A percentile compares a stretch with the other conserved stretches of the same genome.
These are phyloP conservation scores for Pseudocercospora fijiensis DNA, from an alignment of 2,329 filamentous ascomycete species.

Conservation along the genomic window DNA sequence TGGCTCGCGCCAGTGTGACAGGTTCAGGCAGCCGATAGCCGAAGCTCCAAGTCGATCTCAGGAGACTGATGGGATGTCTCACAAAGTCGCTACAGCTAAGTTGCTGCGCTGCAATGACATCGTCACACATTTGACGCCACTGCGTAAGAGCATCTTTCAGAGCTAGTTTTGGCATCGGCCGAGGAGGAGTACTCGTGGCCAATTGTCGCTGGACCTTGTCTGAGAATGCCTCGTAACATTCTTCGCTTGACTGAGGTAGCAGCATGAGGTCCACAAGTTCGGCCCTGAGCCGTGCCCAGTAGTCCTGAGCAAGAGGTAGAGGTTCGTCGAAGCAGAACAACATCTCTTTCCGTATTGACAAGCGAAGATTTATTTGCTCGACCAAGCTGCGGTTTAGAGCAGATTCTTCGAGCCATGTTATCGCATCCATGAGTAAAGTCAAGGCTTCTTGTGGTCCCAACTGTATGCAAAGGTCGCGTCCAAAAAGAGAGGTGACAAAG, in stretches of 20 bases:
- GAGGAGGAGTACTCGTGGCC: constrained; percentile 88
- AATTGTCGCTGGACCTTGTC: constrained; percentile 86
- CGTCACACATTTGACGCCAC: constrained; percentile 68
- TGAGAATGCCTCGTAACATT: constrained; percentile 68
- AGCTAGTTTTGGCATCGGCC: constrained; percentile 77
- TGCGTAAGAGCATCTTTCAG: constrained; percentile 70
- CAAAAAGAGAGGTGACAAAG: constrained; percentile 89
- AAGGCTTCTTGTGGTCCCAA: constrained; percentile 60
- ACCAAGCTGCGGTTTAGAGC: background rate
- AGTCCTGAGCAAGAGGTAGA: background rate
- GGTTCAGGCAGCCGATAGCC: constrained; percentile 69
- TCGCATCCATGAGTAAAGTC: constrained; percentile 55
- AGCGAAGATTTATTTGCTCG: background rate
- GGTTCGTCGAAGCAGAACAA: constrained; percentile 4
- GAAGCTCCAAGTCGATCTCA: constrained; percentile 59
- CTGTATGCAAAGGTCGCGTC: constrained; percentile 69
- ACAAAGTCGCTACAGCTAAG: constrained; percentile 25
- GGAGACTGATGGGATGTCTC: constrained; percentile 30
- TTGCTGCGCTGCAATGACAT: constrained; percentile 60
- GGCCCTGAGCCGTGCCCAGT: background rate
- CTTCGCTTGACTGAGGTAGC: background rate
- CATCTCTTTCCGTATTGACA: constrained; percentile 5
- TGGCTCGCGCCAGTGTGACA: constrained; percentile 74
- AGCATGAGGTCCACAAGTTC: background rate
- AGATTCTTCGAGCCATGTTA: constrained; percentile 47